Conservation (phyloP, 495 filamentous ascomycete species). For the Glonium stellatum region DNA sequence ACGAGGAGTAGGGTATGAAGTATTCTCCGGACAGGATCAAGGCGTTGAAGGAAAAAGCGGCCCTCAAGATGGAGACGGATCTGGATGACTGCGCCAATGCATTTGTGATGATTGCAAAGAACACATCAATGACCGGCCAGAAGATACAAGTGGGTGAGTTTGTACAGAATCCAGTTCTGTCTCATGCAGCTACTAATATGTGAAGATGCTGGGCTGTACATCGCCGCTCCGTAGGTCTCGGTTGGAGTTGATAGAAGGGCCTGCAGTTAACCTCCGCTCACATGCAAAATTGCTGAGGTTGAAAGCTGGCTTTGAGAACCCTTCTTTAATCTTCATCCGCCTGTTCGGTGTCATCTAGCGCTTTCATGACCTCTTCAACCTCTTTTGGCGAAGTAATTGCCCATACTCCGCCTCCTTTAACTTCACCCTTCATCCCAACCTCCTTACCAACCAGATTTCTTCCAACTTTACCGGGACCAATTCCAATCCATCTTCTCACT, state of each 20-base stretch:
- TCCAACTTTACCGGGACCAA: conserved; percentile 92
- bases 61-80: conserved; percentile 35
- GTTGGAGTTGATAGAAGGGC: not conserved
- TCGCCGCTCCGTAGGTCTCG: conserved; percentile 9
- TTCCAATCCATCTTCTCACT: conserved; percentile 82
- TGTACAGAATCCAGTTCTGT: not conserved
- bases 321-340: conserved; percentile 38
- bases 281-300: not conserved
- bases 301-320: not conserved
- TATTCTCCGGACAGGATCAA: conserved; percentile 30
- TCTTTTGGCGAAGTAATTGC: conserved; percentile 80
- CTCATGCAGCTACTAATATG: not conserved
- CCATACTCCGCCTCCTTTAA: conserved; percentile 88
- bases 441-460: conserved; percentile 93
- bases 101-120: conserved; percentile 37
- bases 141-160: conserved; percentile 35
- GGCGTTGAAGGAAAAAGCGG: conserved; percentile 30
- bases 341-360: conserved; percentile 65
- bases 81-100: conserved; percentile 39
- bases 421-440: conserved; percentile 77
- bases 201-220: conserved; percentile 22
- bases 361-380: conserved; percentile 65
- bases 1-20: conserved; percentile 25
- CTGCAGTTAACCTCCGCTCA: not conserved
- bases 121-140: conserved; percentile 39